These are phyloP conservation scores for Wallacemonas sp. DNA, from an alignment of 208 protist species.

Conservation along the genomic window DNA sequence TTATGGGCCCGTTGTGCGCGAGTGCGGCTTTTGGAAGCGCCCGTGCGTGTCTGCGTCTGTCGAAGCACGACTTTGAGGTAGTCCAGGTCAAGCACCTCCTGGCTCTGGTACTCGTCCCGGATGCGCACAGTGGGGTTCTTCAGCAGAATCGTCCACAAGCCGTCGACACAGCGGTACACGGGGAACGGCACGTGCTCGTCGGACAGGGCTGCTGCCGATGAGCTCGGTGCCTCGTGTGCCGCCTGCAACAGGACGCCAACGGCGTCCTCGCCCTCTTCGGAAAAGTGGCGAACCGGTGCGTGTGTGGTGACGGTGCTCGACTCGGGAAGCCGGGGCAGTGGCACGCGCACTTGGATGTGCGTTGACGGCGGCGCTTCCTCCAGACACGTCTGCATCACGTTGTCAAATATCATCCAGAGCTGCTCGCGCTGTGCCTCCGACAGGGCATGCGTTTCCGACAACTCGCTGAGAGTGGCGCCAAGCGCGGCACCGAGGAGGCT, in stretches of 20 bases:
- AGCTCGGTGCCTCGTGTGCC: background rate
- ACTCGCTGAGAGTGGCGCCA: slow-evolving; percentile 61
- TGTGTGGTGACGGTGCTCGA: background rate
- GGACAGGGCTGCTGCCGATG: background rate
- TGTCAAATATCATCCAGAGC: slow-evolving; percentile 82
- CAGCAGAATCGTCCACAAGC: slow-evolving; percentile 83
- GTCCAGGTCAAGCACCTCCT: slow-evolving; percentile 66
- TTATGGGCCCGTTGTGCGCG: background rate
- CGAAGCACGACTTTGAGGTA: slow-evolving; percentile 64
- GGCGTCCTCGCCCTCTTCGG: background rate
- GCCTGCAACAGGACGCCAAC: background rate
- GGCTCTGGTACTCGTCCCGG: slow-evolving; percentile 50
- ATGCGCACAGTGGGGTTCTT: slow-evolving; percentile 73
- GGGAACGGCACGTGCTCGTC: slow-evolving; percentile 59
- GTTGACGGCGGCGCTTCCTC: slow-evolving; percentile 59
- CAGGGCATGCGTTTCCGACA: slow-evolving; percentile 35
- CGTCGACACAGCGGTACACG: slow-evolving; percentile 66
- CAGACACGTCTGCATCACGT: slow-evolving; percentile 59
- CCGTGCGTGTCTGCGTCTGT: background rate
- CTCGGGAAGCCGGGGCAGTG: slow-evolving; percentile 10
- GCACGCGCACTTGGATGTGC: slow-evolving; percentile 43
- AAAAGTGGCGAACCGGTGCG: background rate
- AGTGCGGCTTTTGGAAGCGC: background rate
- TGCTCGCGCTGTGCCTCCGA: slow-evolving; percentile 60
- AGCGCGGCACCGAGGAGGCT: slow-evolving; percentile 67